phyloP scores from a whole-genome alignment of 495 filamentous ascomycete species.

The Penicillium longicatenatum region DNA sequence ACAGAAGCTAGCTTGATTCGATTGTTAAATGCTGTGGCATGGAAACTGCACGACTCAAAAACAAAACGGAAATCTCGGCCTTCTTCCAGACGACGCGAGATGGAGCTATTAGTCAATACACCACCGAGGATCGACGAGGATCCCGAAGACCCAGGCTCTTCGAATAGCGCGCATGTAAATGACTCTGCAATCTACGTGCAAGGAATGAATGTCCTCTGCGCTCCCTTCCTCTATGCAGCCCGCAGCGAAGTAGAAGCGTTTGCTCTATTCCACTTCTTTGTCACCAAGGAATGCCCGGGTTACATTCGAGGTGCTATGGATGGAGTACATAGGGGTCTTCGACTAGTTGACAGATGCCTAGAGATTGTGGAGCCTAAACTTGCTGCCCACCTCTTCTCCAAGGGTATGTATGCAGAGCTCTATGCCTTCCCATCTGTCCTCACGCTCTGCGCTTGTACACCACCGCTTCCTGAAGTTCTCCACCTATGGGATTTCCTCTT shows the following conservation, averaged over 20 bases:
- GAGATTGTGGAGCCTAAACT: slow-evolving; percentile 90
- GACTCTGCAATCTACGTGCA: slow-evolving; percentile 90
- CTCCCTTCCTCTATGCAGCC: slow-evolving; percentile 94
- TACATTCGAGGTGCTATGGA: slow-evolving; percentile 98
- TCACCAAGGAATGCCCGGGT: slow-evolving; percentile 86
- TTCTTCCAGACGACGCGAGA: slow-evolving; percentile 40
- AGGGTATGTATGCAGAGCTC: slow-evolving; percentile 86
- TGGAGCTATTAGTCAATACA: slow-evolving; percentile 43
- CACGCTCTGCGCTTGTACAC: slow-evolving; percentile 93
- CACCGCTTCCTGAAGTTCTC: slow-evolving; percentile 92
- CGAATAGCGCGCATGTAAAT: slow-evolving; percentile 31
- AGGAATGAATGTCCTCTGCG: slow-evolving; percentile 99
- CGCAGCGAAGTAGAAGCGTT: slow-evolving; percentile 95
- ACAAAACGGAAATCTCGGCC: slow-evolving; percentile 44
- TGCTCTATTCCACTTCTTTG: slow-evolving; percentile 82
- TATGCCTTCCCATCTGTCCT: slow-evolving; percentile 98
- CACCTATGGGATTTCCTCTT: slow-evolving; percentile 98
- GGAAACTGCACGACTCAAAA: slow-evolving; percentile 83
- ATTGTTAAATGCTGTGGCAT: slow-evolving; percentile 93
- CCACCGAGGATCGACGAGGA: slow-evolving; percentile 52
- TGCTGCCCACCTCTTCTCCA: slow-evolving; percentile 75
- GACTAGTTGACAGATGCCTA: slow-evolving; percentile 86
- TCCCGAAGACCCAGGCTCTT: slow-evolving; percentile 15
- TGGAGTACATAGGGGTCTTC: slow-evolving; percentile 89
- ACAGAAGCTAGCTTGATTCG: slow-evolving; percentile 94